phyloP scores from a whole-genome alignment of 306 rosid genomes.

The Astragalus membranaceus region DNA sequence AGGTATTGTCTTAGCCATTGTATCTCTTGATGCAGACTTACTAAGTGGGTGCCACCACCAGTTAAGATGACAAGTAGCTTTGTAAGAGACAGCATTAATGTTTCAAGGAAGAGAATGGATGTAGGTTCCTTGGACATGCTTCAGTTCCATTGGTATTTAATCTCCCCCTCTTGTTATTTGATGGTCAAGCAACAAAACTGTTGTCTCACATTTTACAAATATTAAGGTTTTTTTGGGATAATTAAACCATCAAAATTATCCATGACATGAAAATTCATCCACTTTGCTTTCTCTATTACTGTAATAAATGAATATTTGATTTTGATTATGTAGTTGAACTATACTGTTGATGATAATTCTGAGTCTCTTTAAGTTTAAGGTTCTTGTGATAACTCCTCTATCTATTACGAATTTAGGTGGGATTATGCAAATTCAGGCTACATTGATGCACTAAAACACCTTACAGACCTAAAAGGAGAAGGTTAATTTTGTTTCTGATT shows the following conservation, averaged over 20 bases:
- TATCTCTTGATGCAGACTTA: conserved; percentile 59
- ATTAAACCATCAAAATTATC: not conserved
- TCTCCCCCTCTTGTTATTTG: conserved; percentile 2
- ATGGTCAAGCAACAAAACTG: not conserved
- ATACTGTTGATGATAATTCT: conserved; percentile 1
- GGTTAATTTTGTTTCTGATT: conserved; percentile 39
- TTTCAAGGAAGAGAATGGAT: conserved; percentile 94
- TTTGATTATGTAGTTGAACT: not conserved
- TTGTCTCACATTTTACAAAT: conserved; percentile 3
- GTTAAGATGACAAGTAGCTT: conserved; percentile 89
- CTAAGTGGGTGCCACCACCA: conserved; percentile 98
- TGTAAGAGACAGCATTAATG: conserved; percentile 76
- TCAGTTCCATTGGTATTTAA: conserved; percentile 86
- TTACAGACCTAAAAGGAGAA: conserved; percentile 81
- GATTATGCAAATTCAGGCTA: conserved; percentile 83
- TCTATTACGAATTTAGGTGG: conserved; percentile 67
- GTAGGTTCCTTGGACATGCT: conserved; percentile 94
- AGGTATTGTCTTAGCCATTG: conserved; percentile 14
- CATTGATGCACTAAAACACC: conserved; percentile 91
- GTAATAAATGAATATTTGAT: conserved; percentile 1
- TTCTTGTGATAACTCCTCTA: conserved; percentile 1
- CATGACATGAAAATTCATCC: conserved; percentile 13
- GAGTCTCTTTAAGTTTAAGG: not conserved
- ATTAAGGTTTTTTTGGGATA: not conserved
- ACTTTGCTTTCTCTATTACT: not conserved